Conservation (phyloP, 768 basidiomycete genomes). For the Leccinellum luteum region DNA sequence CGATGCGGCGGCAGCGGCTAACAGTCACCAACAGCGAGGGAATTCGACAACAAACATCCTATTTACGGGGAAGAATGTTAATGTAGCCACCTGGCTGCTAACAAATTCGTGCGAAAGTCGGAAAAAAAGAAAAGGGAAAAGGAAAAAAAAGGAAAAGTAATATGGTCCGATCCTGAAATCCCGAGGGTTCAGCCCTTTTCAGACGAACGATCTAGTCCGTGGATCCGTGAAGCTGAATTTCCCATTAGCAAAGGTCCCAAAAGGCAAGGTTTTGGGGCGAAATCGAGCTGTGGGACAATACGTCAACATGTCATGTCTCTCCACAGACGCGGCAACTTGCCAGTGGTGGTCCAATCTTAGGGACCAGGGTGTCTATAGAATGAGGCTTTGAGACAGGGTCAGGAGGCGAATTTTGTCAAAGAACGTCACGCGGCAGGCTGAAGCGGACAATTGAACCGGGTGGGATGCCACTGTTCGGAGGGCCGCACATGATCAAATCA, state of each 20-base stretch:
- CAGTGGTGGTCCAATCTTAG: not conserved
- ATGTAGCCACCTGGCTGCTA: conserved; percentile 21
- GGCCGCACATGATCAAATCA: conserved; percentile 3
- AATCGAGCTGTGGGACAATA: conserved; percentile 10
- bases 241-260: too few species aligned
- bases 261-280: conserved; percentile 10
- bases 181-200: conserved; percentile 4
- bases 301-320: conserved; percentile 26
- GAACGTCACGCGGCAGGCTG: conserved; percentile 21
- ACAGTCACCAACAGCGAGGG: conserved; percentile 10
- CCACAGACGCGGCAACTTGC: conserved; percentile 19
- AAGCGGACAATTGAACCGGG: conserved; percentile 11
- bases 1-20: conserved; percentile 18
- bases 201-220: too few species aligned
- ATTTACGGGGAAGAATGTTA: conserved; percentile 16
- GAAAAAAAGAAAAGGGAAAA: not conserved
- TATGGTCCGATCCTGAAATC: conserved; percentile 14
- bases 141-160: conserved; percentile 7
- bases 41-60: conserved; percentile 12
- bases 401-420: not conserved
- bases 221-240: too few species aligned
- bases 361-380: conserved; percentile 5
- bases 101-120: conserved; percentile 13
- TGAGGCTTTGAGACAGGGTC: conserved; percentile 17
- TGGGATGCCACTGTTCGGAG: not conserved